Percentiles rank a stretch among this genome's conserved stretches.
These are phyloP conservation scores for Auricularia cornea DNA, from an alignment of 768 basidiomycete species.

Conservation along the genomic window DNA sequence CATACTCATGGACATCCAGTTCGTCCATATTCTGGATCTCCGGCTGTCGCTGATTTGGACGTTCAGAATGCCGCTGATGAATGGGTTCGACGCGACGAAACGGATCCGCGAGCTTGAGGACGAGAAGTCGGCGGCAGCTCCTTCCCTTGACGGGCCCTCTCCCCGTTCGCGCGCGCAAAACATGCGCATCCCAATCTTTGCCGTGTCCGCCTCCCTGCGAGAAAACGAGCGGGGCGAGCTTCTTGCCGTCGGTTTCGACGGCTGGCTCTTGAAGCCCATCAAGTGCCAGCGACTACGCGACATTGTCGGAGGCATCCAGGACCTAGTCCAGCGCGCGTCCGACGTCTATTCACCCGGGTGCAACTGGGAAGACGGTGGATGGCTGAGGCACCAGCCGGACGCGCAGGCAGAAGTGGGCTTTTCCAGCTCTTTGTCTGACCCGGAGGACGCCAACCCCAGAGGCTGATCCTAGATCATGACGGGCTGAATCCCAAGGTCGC, in stretches of 20 bases:
- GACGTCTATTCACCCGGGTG: slow-evolving; percentile 46
- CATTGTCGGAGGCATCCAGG: slow-evolving; percentile 52
- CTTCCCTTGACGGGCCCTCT: not conserved
- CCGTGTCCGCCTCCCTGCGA: slow-evolving; percentile 65
- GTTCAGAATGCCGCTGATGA: slow-evolving; percentile 73
- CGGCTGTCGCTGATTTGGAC: too few species aligned
- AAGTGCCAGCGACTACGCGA: slow-evolving; percentile 59
- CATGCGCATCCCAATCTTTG: slow-evolving; percentile 69
- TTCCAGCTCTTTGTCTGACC: too few species aligned
- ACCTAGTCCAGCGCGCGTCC: slow-evolving; percentile 38
- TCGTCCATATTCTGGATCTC: too few species aligned
- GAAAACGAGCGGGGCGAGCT: slow-evolving; percentile 51
- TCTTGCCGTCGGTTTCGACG: slow-evolving; percentile 53
- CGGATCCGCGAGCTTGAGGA: slow-evolving; percentile 58
- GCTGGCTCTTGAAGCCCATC: slow-evolving; percentile 79
- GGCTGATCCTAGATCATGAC: too few species aligned
- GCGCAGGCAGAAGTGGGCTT: too few species aligned
- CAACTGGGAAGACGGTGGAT: slow-evolving; percentile 58
- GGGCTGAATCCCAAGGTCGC: too few species aligned
- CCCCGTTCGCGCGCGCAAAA: slow-evolving; percentile 40
- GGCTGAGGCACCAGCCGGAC: slow-evolving; percentile 37
- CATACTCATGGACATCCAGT: slow-evolving; percentile 82
- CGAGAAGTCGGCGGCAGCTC: slow-evolving; percentile 5
- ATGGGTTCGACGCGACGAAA: slow-evolving; percentile 61
- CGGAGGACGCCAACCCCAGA: too few species aligned